Evolutionary conservation across 2,329 filamentous ascomycete genomes (phyloP).

Genomic region (Talaromyces amestolkiae): DNA sequence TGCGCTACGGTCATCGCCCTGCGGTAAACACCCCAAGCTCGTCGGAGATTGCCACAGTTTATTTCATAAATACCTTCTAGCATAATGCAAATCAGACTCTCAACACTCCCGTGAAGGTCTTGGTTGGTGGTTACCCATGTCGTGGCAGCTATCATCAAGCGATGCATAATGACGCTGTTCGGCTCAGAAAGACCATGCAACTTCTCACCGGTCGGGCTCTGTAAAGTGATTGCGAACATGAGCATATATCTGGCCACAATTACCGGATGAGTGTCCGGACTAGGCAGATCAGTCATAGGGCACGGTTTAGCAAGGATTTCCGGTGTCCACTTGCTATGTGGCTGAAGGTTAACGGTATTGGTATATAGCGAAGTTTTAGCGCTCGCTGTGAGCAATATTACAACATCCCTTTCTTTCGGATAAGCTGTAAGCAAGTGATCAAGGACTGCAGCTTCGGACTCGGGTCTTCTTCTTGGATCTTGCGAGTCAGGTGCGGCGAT

Average conservation of each 20-base stretch:
- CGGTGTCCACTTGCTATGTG: conserved; percentile 20
- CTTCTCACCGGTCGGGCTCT: conserved; percentile 21
- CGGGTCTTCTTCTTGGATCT: background rate
- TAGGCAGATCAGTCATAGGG: conserved; percentile 15
- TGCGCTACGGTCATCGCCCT: conserved; percentile 41
- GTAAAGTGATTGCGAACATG: conserved; percentile 31
- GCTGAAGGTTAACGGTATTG: conserved; percentile 19
- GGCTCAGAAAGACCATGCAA: conserved; percentile 25
- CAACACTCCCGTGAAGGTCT: conserved; percentile 34
- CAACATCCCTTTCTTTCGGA: conserved; percentile 20
- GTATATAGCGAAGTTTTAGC: conserved; percentile 16
- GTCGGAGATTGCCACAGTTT: conserved; percentile 39
- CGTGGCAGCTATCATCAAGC: conserved; percentile 28
- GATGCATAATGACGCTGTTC: conserved; percentile 25
- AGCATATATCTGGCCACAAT: conserved; percentile 36
- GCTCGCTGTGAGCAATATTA: conserved; percentile 21
- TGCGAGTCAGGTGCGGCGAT: background rate
- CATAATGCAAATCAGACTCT: conserved; percentile 42
- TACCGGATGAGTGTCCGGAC: conserved; percentile 30
- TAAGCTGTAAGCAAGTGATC: conserved; percentile 15
- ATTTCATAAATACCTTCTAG: conserved; percentile 39
- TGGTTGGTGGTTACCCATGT: conserved; percentile 36
- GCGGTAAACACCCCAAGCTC: conserved; percentile 36
- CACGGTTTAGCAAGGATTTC: conserved; percentile 18
- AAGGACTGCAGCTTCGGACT: background rate